Evolutionary conservation across 352 stramenopile genomes (phyloP).

Genomic region (Globisporangium splendens): DNA sequence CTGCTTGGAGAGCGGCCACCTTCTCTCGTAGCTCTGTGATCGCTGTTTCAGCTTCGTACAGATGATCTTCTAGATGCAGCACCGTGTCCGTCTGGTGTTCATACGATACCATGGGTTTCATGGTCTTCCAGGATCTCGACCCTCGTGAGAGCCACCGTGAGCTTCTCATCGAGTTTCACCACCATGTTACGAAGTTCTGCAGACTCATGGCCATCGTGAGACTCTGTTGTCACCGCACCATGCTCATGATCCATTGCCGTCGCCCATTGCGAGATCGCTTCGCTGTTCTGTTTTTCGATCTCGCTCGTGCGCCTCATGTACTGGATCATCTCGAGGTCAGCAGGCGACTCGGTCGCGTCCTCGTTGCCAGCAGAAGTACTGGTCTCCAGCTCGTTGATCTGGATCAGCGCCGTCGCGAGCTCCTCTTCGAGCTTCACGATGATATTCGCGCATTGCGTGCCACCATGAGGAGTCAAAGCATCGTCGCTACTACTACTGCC

Average conservation of each 20-base stretch:
- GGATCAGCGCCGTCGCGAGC: constrained; percentile 16
- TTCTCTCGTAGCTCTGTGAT: constrained; percentile 8
- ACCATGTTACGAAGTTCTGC: background rate
- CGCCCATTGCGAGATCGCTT: constrained; percentile 10
- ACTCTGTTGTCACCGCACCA: background rate
- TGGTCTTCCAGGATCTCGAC: constrained; percentile 14
- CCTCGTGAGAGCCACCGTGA: constrained; percentile 6
- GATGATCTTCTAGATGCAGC: constrained; percentile 13
- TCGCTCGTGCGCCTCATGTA: constrained; percentile 18
- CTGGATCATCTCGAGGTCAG: constrained; percentile 10
- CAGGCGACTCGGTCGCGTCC: background rate
- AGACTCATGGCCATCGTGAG: background rate
- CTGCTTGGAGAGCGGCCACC: background rate
- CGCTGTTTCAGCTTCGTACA: constrained; percentile 6
- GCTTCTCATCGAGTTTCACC: constrained; percentile 7
- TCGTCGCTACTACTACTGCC: background rate
- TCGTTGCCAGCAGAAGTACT: background rate
- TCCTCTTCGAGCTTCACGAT: constrained; percentile 27
- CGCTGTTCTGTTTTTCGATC: constrained; percentile 15
- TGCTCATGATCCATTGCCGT: constrained; percentile 4
- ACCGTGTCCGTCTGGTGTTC: too few relatives aligned
- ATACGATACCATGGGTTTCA: constrained; percentile 17
- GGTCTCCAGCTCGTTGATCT: constrained; percentile 21
- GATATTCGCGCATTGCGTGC: constrained; percentile 11
- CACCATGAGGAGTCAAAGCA: background rate